phyloP scores from a whole-genome alignment of 495 filamentous ascomycete genomes.

The Penicillium pulvis region DNA sequence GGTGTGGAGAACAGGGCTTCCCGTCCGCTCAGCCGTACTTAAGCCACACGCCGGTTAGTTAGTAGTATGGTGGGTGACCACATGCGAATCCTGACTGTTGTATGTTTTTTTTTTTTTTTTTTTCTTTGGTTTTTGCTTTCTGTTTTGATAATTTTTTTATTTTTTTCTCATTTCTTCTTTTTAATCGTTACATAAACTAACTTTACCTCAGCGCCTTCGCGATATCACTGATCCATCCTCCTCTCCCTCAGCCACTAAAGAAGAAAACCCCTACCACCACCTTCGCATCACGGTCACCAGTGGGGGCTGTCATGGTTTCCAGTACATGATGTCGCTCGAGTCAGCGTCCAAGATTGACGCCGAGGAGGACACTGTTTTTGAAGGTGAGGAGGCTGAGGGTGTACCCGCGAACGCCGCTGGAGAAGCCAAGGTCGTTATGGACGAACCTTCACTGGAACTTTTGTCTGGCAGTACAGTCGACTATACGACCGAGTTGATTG shows the following conservation, averaged over 20 bases:
- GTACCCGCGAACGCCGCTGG: constrained; percentile 39
- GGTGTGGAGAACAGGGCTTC: constrained; percentile 55
- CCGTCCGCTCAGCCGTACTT: constrained; percentile 54
- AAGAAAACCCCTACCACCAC: constrained; percentile 78
- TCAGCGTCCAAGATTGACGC: constrained; percentile 56
- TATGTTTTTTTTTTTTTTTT: constrained; percentile 42
- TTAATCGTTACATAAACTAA: constrained; percentile 16
- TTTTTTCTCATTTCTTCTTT: constrained; percentile 22
- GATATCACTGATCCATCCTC: constrained; percentile 52
- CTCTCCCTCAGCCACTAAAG: constrained; percentile 52
- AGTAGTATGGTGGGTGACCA: constrained; percentile 56
- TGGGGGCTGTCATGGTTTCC: constrained; percentile 96
- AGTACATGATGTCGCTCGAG: constrained; percentile 90
- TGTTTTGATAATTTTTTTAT: constrained; percentile 8
- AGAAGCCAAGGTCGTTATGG: constrained; percentile 84
- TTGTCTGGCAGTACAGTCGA: constrained; percentile 92
- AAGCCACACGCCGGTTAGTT: constrained; percentile 53
- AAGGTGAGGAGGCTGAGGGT: constrained; percentile 36
- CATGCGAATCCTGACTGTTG: constrained; percentile 53
- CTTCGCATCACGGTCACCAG: constrained; percentile 88
- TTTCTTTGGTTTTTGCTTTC: constrained; percentile 20
- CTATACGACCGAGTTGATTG: constrained; percentile 95
- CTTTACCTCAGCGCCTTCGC: constrained; percentile 61
- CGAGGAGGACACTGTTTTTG: constrained; percentile 75
- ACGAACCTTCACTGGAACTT: constrained; percentile 82